Percentiles rank a stretch among this genome's conserved stretches.
phyloP scores from a whole-genome alignment of 2,329 filamentous ascomycete species.

The Penicillium fuscoglaucum region DNA sequence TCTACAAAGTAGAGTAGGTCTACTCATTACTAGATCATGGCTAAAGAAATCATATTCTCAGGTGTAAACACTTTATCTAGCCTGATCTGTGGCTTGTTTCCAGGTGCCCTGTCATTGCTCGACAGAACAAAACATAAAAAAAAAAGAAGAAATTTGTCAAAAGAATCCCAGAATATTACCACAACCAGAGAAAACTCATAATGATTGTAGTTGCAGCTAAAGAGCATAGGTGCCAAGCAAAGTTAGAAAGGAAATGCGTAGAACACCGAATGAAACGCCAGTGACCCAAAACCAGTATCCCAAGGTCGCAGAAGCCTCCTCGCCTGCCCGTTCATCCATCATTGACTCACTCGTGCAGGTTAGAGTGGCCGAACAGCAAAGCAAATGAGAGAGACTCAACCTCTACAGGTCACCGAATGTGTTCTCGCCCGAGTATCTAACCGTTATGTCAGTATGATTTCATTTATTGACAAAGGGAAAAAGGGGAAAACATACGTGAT shows the following conservation, averaged over 20 bases:
- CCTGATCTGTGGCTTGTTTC: neutral
- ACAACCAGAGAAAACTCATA: constrained; percentile 1
- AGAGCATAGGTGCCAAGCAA: constrained; percentile 19
- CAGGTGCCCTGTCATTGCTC: neutral
- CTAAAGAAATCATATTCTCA: neutral
- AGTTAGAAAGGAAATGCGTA: constrained; percentile 17
- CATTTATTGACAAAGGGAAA: neutral
- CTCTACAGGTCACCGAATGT: constrained; percentile 69
- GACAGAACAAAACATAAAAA: neutral
- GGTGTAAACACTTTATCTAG: constrained; percentile 6
- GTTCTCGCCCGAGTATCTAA: constrained; percentile 94
- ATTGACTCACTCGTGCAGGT: constrained; percentile 1
- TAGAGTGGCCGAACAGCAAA: constrained; percentile 12
- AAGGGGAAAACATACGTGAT: constrained; percentile 69
- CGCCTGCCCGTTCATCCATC: constrained; percentile 6
- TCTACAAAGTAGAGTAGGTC: neutral
- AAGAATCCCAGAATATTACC: constrained; percentile 2
- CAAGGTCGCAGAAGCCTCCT: constrained; percentile 14
- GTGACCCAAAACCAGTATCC: constrained; percentile 17
- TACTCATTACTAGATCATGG: neutral
- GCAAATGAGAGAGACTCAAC: constrained; percentile 12
- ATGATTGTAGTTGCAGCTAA: constrained; percentile 16
- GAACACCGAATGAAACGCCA: constrained; percentile 27
- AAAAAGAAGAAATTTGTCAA: neutral
- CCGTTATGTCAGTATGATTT: constrained; percentile 27